Evolutionary conservation across 1,284 basidiomycete genomes (phyloP), one percentile per base, ranked within the genome.

Genomic region (Cryptococcus sp.): DNA sequence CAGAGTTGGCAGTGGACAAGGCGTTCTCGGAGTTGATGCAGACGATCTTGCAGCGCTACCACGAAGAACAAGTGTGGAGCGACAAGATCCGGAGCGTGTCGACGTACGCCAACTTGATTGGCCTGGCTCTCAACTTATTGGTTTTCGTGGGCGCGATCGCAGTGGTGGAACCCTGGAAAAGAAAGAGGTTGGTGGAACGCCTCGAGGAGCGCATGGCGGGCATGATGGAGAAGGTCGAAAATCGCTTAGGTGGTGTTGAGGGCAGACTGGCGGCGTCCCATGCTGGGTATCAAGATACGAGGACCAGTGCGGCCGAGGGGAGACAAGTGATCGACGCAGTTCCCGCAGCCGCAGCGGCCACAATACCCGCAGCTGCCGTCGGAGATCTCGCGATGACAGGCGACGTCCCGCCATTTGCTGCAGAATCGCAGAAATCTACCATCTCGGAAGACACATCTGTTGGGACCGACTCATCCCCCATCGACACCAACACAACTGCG

Each of bases 51-150:
- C 69, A 75, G 57, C 71, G 93, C 30, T 97, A 97, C 75, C 93
- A 97, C 79, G 93, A 96, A 78, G 93, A 64, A 74, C 93, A 97
- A 76, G 86, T 95, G 5, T 97, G 93, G 93, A 92, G 90, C 60
- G 93, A 97, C 81, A 97, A 97, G 81, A 95, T 97, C 63, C 85
- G 93, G 43, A 91, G 89, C 65, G 88, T 90, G 45, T 90, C 89
- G 55, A 95, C 93, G 6, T 95, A 94, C 75, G 92, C 91, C 1
- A 88, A 87, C 47, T 81, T 96, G 58, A 87, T 86, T 2, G 92
- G 86, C 49, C 83, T 96, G 20, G 87, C 86, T 11, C 83, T 93
- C 61, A 97, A 97, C 78, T 79, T 96, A 77, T 65, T 89, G 50
- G 89, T 97, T 43, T 97, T 97, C 74, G 77, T 96, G 50, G 79